Evolutionary conservation across 192 early-diverging fungal species (phyloP).

Genomic region (Backusella sp.): DNA sequence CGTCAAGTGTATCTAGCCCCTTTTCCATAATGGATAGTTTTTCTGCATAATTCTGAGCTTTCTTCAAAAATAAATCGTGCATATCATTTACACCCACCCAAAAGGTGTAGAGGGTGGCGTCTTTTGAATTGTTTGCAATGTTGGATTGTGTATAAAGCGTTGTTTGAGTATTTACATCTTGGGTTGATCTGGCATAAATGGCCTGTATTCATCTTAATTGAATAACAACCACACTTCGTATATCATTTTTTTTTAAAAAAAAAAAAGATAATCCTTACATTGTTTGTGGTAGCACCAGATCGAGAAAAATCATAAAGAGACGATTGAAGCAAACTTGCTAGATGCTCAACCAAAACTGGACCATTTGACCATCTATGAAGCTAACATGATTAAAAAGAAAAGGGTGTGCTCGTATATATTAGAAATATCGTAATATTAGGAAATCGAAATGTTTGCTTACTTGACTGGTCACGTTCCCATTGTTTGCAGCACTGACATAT

Average conservation of each 20-base stretch:
- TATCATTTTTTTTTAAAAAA: too few relatives aligned
- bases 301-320: slow-evolving; percentile 2
- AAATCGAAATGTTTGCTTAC: neutral
- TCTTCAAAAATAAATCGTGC: neutral
- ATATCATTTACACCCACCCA: neutral
- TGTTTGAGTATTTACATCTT: slow-evolving; percentile 2
- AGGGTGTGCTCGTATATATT: neutral
- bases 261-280: neutral
- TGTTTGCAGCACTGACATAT: neutral
- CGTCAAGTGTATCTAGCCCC: neutral
- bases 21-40: neutral
- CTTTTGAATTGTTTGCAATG: neutral
- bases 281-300: neutral
- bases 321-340: neutral
- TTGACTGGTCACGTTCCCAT: neutral
- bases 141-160: neutral
- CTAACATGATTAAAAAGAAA: neutral
- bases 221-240: neutral
- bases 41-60: neutral
- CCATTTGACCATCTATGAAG: slow-evolving; percentile 3
- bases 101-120: neutral
- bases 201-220: neutral
- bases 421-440: neutral
- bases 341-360: neutral
- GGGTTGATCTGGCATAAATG: neutral